These are phyloP conservation scores for Fusarium nygamai DNA, from an alignment of 2,329 filamentous ascomycete species.

Conservation along the genomic window DNA sequence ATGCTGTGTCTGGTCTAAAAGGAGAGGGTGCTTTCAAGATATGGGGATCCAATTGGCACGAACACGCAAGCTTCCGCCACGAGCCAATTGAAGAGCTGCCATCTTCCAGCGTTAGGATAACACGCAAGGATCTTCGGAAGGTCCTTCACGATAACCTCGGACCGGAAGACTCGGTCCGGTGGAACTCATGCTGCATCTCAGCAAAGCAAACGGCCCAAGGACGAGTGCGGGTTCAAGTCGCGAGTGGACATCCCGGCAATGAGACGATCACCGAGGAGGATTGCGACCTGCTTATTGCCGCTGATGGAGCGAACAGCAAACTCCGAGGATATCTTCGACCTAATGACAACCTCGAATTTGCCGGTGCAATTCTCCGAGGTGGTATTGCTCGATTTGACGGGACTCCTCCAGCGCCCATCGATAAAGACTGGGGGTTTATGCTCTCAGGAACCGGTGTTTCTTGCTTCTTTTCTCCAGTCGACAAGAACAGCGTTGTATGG, in stretches of 20 bases:
- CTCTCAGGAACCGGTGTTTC: constrained; percentile 51
- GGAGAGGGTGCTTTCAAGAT: constrained; percentile 51
- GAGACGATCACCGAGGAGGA: constrained; percentile 22
- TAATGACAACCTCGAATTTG: constrained; percentile 51
- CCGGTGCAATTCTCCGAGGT: constrained; percentile 52
- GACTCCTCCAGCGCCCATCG: constrained; percentile 46
- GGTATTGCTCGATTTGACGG: constrained; percentile 51
- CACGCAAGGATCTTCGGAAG: constrained; percentile 49
- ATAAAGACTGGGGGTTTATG: constrained; percentile 54
- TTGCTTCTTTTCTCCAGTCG: constrained; percentile 57
- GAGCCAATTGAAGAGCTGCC: constrained; percentile 49
- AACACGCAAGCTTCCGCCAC: constrained; percentile 46
- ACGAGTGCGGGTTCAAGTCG: constrained; percentile 36
- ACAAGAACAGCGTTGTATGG: constrained; percentile 55
- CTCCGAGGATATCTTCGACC: constrained; percentile 52
- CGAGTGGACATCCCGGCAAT: not conserved
- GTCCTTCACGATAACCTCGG: constrained; percentile 45
- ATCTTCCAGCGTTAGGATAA: constrained; percentile 50
- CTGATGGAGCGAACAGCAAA: constrained; percentile 57
- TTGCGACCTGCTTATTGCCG: constrained; percentile 57
- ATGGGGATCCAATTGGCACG: constrained; percentile 52
- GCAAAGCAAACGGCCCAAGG: constrained; percentile 36
- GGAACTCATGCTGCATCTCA: constrained; percentile 42
- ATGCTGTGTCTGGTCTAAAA: constrained; percentile 46
- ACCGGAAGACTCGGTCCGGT: constrained; percentile 36